phyloP scores from a whole-genome alignment of 2,329 filamentous ascomycete species.

The Ilyonectria mors-panacis region DNA sequence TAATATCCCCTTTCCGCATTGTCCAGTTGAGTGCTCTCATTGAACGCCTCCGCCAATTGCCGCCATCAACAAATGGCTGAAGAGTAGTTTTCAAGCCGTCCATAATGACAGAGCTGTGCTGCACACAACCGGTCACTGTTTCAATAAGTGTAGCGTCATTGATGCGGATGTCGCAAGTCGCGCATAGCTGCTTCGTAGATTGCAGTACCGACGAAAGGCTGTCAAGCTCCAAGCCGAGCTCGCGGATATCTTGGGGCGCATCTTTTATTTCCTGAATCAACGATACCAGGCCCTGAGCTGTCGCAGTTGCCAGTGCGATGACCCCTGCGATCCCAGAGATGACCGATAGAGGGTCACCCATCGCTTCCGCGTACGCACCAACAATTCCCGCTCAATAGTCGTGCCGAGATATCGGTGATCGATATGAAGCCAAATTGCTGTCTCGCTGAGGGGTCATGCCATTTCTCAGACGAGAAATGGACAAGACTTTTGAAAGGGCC shows the following conservation, averaged over 20 bases:
- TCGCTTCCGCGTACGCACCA: background rate
- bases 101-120: slow-evolving; percentile 2
- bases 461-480: too few species aligned
- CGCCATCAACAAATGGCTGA: background rate
- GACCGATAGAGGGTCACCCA: background rate
- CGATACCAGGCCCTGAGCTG: background rate
- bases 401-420: too few species aligned
- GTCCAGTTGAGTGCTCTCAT: background rate
- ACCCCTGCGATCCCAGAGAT: background rate
- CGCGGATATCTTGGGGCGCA: slow-evolving; percentile 1
- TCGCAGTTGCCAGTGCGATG: background rate
- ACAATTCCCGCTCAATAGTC: too few species aligned
- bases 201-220: slow-evolving; percentile 1
- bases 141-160: background rate
- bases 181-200: slow-evolving; percentile 1
- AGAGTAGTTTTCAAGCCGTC: background rate
- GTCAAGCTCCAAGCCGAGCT: background rate
- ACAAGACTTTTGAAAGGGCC: too few species aligned
- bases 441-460: too few species aligned
- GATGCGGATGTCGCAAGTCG: background rate
- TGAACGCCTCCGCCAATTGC: background rate
- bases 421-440: too few species aligned
- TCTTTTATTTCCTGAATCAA: slow-evolving; percentile 1
- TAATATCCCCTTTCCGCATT: slow-evolving; percentile 4
- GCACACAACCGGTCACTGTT: slow-evolving; percentile 1